These are phyloP conservation scores for Trichosporon coremiiforme DNA, from an alignment of 1,284 basidiomycete species.

Conservation along the genomic window DNA sequence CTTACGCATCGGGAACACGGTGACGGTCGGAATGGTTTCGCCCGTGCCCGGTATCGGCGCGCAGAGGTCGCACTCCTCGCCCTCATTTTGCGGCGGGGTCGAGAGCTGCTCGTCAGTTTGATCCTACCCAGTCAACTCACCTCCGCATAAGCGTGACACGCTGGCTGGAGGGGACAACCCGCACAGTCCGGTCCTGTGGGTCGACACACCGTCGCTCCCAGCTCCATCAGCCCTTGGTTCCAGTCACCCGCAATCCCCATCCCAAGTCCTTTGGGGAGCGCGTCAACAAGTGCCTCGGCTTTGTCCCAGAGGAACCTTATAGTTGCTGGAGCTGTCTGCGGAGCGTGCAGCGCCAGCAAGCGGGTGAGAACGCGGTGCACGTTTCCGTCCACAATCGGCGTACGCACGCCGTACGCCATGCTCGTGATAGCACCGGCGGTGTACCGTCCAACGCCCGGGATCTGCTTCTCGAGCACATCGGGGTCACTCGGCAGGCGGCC, in stretches of 20 bases:
- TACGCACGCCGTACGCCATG: slow-evolving; percentile 82
- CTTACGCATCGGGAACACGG: slow-evolving; percentile 81
- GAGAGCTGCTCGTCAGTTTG: slow-evolving; percentile 30
- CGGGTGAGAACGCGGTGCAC: slow-evolving; percentile 80
- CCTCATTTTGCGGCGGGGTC: slow-evolving; percentile 35
- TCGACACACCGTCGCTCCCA: slow-evolving; percentile 88
- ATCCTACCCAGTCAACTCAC: slow-evolving; percentile 31
- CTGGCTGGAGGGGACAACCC: slow-evolving; percentile 68
- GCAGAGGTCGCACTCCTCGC: slow-evolving; percentile 75
- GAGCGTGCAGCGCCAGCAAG: slow-evolving; percentile 76
- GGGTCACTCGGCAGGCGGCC: slow-evolving; percentile 73
- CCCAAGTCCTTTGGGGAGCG: slow-evolving; percentile 48
- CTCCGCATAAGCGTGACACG: slow-evolving; percentile 68
- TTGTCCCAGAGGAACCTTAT: slow-evolving; percentile 79
- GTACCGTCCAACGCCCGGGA: slow-evolving; percentile 89
- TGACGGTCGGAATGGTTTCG: slow-evolving; percentile 59
- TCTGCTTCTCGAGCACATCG: slow-evolving; percentile 75
- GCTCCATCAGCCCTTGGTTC: slow-evolving; percentile 67
- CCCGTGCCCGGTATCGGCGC: slow-evolving; percentile 61
- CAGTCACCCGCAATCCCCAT: slow-evolving; percentile 67
- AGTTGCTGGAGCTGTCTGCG: slow-evolving; percentile 74
- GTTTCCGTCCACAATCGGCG: slow-evolving; percentile 88
- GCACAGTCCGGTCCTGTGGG: slow-evolving; percentile 73
- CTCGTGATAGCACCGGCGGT: slow-evolving; percentile 80
- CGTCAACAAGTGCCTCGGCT: slow-evolving; percentile 69